Conservation (phyloP, 176 grass and related monocot species). For the Aechmea fasciata region DNA sequence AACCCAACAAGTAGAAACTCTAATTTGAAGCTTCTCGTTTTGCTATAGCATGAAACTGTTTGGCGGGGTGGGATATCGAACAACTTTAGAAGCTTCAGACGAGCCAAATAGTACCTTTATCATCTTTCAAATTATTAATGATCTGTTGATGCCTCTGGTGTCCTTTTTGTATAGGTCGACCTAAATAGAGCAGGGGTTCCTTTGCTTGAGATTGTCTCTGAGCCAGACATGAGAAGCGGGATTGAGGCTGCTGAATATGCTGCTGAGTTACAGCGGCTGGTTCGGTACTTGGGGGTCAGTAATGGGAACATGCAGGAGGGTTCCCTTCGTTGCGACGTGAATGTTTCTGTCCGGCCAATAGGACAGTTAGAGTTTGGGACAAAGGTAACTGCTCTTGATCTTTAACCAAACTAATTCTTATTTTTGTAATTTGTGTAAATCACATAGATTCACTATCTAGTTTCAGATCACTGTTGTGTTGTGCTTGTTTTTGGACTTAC, state of each 20-base stretch:
- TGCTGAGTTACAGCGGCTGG: constrained; percentile 69
- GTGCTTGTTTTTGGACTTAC: too few relatives aligned
- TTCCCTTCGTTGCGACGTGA: constrained; percentile 96
- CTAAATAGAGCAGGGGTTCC: constrained; percentile 88
- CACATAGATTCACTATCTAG: neutral
- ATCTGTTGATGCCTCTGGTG: neutral
- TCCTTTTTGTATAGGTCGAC: constrained; percentile 48
- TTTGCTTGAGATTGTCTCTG: constrained; percentile 87
- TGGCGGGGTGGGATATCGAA: too few relatives aligned
- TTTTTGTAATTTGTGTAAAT: neutral
- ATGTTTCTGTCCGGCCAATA: constrained; percentile 65
- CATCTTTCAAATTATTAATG: neutral
- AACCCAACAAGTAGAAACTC: too few relatives aligned
- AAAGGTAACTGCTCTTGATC: constrained; percentile 44
- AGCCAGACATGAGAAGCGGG: constrained; percentile 77
- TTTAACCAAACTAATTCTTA: neutral
- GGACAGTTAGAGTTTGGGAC: constrained; percentile 79
- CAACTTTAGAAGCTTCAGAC: too few relatives aligned
- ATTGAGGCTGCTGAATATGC: constrained; percentile 81
- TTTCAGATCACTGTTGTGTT: neutral
- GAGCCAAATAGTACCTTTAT: neutral
- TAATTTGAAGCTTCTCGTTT: too few relatives aligned
- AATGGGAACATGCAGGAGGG: constrained; percentile 99
- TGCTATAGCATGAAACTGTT: too few relatives aligned
- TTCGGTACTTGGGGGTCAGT: constrained; percentile 82